A percentile compares a stretch with the other conserved stretches of the same genome.
phyloP scores from a whole-genome alignment of 805 yeast genomes.

The Metschnikowia rubicola region DNA sequence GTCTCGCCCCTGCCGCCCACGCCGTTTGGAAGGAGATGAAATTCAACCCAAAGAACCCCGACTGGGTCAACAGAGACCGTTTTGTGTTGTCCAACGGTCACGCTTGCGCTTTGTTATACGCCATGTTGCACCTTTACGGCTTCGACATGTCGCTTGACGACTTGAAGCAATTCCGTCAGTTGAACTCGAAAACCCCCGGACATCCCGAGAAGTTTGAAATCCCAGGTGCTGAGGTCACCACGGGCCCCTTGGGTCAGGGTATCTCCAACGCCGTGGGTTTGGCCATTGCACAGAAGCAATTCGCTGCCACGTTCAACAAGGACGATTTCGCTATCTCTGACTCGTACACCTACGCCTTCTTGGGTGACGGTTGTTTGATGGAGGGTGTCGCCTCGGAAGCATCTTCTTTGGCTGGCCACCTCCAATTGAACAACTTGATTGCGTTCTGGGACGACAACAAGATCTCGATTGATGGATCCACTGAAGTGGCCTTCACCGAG shows the following conservation, averaged over 20 bases:
- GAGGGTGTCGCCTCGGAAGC: slow-evolving; percentile 98
- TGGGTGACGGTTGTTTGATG: slow-evolving; percentile 98
- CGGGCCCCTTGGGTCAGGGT: slow-evolving; percentile 99
- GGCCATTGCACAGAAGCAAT: slow-evolving; percentile 89
- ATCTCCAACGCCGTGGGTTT: slow-evolving; percentile 92
- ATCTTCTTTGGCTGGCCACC: slow-evolving; percentile 91
- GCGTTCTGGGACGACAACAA: slow-evolving; percentile 96
- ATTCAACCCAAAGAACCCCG: slow-evolving; percentile 87
- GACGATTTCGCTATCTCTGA: slow-evolving; percentile 72
- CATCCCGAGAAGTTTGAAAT: slow-evolving; percentile 86
- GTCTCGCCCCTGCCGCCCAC: slow-evolving; percentile 95
- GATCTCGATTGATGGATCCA: slow-evolving; percentile 94
- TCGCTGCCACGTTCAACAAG: slow-evolving; percentile 91
- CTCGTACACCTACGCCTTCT: slow-evolving; percentile 70
- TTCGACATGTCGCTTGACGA: slow-evolving; percentile 79
- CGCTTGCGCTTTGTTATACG: slow-evolving; percentile 86
- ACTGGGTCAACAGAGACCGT: slow-evolving; percentile 93
- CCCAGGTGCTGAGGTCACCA: slow-evolving; percentile 94
- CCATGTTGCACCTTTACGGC: slow-evolving; percentile 82
- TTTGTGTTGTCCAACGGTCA: slow-evolving; percentile 96
- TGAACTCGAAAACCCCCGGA: slow-evolving; percentile 91
- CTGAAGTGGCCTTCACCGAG: slow-evolving; percentile 88
- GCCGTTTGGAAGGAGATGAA: slow-evolving; percentile 75
- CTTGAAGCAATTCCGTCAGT: slow-evolving; percentile 84
- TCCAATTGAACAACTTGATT: slow-evolving; percentile 88